phyloP scores from a whole-genome alignment of 306 rosid genomes.

The Pyrus bretschneideri region DNA sequence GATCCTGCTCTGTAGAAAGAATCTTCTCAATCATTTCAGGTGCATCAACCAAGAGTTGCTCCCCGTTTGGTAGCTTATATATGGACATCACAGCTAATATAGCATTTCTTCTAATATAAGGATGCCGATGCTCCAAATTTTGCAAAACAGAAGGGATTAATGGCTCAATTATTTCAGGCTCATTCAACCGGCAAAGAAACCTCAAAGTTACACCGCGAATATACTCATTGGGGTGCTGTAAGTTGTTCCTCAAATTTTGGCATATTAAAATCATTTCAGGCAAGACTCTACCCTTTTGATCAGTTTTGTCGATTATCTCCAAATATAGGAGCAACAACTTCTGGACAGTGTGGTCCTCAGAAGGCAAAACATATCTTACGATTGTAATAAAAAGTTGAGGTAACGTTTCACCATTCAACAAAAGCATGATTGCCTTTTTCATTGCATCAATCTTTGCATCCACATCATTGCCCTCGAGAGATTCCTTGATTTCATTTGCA shows the following conservation, averaged over 20 bases:
- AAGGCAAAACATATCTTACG: slow-evolving; percentile 67
- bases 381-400: slow-evolving; percentile 79
- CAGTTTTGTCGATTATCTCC: slow-evolving; percentile 73
- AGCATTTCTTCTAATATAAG: slow-evolving; percentile 58
- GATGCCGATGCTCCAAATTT: slow-evolving; percentile 69
- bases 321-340: slow-evolving; percentile 62
- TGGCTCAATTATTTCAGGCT: slow-evolving; percentile 65
- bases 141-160: slow-evolving; percentile 54
- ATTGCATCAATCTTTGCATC: slow-evolving; percentile 51
- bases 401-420: slow-evolving; percentile 62
- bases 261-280: slow-evolving; percentile 82
- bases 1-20: slow-evolving; percentile 51
- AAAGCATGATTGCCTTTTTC: slow-evolving; percentile 62
- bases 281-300: slow-evolving; percentile 51
- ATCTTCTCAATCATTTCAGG: slow-evolving; percentile 67
- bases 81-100: slow-evolving; percentile 67
- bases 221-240: slow-evolving; percentile 67
- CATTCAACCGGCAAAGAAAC: slow-evolving; percentile 68
- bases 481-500: slow-evolving; percentile 64
- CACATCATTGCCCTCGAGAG: slow-evolving; percentile 55
- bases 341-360: slow-evolving; percentile 75
- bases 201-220: slow-evolving; percentile 75
- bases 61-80: slow-evolving; percentile 60
- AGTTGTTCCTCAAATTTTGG: slow-evolving; percentile 67
- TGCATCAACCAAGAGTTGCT: slow-evolving; percentile 51